A percentile compares a stretch with the other conserved stretches of the same genome.
Evolutionary conservation across 495 filamentous ascomycete genomes (phyloP).

Genomic region (Penicillium steckii): DNA sequence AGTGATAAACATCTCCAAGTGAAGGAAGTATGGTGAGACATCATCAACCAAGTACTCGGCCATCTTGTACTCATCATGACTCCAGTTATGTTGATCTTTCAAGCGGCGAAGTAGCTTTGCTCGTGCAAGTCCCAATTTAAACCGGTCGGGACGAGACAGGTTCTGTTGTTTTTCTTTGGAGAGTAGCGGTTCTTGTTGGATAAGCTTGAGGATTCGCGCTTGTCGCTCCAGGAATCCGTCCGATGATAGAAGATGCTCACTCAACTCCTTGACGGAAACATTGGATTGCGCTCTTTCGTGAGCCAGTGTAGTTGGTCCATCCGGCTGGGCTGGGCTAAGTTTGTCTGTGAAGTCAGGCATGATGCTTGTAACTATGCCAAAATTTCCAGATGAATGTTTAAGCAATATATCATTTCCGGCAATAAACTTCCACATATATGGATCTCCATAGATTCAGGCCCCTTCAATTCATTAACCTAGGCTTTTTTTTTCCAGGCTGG

Average conservation of each 20-base stretch:
- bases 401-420: not conserved
- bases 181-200: constrained; percentile 39
- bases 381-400: not conserved
- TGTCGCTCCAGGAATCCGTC: constrained; percentile 45
- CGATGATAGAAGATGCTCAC: constrained; percentile 36
- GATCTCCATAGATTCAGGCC: not conserved
- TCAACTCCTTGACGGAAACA: constrained; percentile 36
- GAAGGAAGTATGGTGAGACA: constrained; percentile 43
- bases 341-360: constrained; percentile 49
- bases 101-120: constrained; percentile 46
- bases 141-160: constrained; percentile 43
- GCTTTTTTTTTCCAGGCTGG: not conserved
- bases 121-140: constrained; percentile 45
- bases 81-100: constrained; percentile 38
- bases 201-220: constrained; percentile 32
- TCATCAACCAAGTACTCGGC: constrained; percentile 45
- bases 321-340: constrained; percentile 38
- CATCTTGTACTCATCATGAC: constrained; percentile 41
- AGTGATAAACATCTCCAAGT: constrained; percentile 33
- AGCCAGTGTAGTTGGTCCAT: constrained; percentile 36
- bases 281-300: constrained; percentile 37
- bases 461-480: constrained; percentile 1
- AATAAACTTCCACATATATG: not conserved
- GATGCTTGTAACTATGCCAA: not conserved
- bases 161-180: constrained; percentile 43